Percentiles rank a stretch among this genome's conserved stretches.
Evolutionary conservation across 257 asterid species (phyloP).

Genomic region (Coffea canephora): DNA sequence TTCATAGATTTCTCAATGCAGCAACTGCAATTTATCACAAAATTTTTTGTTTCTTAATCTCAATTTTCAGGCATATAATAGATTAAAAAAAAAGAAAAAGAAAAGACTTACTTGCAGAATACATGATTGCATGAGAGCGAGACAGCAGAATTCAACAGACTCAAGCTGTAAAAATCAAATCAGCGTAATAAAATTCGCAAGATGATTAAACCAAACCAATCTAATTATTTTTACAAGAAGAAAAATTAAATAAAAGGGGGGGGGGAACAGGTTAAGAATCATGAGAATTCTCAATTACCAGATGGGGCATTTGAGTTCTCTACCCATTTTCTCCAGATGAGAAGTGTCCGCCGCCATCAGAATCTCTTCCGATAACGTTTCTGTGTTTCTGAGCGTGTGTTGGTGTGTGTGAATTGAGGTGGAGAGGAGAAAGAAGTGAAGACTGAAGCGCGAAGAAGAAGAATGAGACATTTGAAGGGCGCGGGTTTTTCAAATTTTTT

Average conservation of each 20-base stretch:
- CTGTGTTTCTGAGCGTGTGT: neutral
- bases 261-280: neutral
- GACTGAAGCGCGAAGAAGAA: neutral
- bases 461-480: neutral
- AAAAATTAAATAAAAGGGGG: neutral
- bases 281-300: slow-evolving; percentile 39
- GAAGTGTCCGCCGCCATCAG: slow-evolving; percentile 76
- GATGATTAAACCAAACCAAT: neutral
- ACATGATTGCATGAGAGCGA: slow-evolving; percentile 91
- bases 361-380: neutral
- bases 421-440: neutral
- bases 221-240: neutral
- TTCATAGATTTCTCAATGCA: slow-evolving; percentile 85
- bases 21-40: slow-evolving; percentile 35
- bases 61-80: neutral
- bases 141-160: slow-evolving; percentile 74
- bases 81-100: too few species aligned
- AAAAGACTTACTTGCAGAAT: slow-evolving; percentile 73
- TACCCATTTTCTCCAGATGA: slow-evolving; percentile 88
- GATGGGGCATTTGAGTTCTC: slow-evolving; percentile 97
- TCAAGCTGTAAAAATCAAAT: slow-evolving; percentile 52
- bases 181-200: neutral
- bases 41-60: neutral
- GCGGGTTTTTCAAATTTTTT: neutral
- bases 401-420: neutral